Conservation (phyloP, 75 land plant genomes). For the Pinus tabuliformis region DNA sequence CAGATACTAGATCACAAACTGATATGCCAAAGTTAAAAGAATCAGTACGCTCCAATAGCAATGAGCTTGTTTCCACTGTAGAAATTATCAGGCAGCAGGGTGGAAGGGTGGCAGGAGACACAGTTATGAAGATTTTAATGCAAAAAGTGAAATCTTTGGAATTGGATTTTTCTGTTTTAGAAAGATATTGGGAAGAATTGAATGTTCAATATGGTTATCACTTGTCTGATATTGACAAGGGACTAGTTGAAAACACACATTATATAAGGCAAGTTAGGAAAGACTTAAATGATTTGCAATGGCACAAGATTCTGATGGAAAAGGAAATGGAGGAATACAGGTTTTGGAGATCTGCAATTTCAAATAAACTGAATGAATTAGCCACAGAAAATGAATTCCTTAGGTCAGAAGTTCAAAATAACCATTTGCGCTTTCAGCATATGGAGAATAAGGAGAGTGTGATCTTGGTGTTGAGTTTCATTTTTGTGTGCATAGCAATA, state of each 20-base stretch:
- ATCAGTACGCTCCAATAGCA: not conserved
- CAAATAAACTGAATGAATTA: not conserved
- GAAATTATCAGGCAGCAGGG: constrained; percentile 27
- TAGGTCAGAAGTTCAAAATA: not conserved
- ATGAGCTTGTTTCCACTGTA: constrained; percentile 25
- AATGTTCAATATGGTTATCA: constrained; percentile 47
- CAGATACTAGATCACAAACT: constrained; percentile 7
- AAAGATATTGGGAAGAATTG: constrained; percentile 67
- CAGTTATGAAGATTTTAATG: constrained; percentile 84
- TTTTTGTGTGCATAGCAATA: too few relatives aligned
- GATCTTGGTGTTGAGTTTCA: too few relatives aligned
- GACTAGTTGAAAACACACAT: constrained; percentile 25
- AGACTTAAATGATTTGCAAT: constrained; percentile 32
- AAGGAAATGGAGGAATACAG: not conserved
- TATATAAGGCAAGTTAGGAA: constrained; percentile 23
- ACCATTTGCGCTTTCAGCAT: too few relatives aligned
- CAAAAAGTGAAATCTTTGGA: constrained; percentile 83
- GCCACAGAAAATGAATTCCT: constrained; percentile 1
- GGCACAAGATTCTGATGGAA: constrained; percentile 32
- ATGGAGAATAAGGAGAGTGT: too few relatives aligned
- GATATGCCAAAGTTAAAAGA: not conserved
- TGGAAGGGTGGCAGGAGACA: constrained; percentile 72
- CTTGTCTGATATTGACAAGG: constrained; percentile 56
- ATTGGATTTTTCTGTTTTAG: constrained; percentile 67
- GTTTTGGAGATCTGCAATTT: not conserved